These are phyloP conservation scores for Mycotypha africana DNA, from an alignment of 371 early-diverging fungal genomes.

Conservation along the genomic window DNA sequence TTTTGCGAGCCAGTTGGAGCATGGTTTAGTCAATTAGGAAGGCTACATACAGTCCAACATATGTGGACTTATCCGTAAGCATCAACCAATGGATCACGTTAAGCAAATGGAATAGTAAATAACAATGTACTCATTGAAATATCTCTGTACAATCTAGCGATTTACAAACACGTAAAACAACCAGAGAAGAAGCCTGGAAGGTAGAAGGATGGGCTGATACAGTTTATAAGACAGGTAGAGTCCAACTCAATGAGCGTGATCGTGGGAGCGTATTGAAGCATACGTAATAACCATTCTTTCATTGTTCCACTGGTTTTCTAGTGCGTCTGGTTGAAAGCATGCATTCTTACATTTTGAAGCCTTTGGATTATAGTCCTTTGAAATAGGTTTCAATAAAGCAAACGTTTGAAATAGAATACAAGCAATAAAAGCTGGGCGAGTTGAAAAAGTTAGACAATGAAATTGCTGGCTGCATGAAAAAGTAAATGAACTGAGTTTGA, in stretches of 20 bases:
- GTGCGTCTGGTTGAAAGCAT: conserved; percentile 79
- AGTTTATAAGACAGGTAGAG: conserved; percentile 80
- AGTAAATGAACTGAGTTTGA: too few species aligned
- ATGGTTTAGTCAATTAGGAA: conserved; percentile 92
- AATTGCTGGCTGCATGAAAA: too few species aligned
- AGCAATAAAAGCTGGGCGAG: too few species aligned
- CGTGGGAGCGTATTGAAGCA: neutral
- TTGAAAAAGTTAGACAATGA: too few species aligned
- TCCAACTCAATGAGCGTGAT: neutral
- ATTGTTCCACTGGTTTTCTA: conserved; percentile 76
- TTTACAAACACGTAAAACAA: conserved; percentile 79
- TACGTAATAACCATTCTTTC: neutral
- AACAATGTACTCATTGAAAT: neutral
- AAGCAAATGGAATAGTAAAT: conserved; percentile 46
- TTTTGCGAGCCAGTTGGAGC: conserved; percentile 91
- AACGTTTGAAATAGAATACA: too few species aligned
- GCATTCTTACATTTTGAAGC: conserved; percentile 79
- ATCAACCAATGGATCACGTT: too few species aligned
- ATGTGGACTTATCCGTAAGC: conserved; percentile 89
- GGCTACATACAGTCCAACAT: conserved; percentile 86
- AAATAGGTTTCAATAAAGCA: conserved; percentile 49
- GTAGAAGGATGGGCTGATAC: conserved; percentile 93
- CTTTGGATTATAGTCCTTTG: conserved; percentile 74
- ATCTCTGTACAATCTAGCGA: conserved; percentile 38
- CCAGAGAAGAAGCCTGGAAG: conserved; percentile 89